These are phyloP conservation scores for Klebsormidium nitens DNA, from an alignment of 139 green algal species.

Conservation along the genomic window DNA sequence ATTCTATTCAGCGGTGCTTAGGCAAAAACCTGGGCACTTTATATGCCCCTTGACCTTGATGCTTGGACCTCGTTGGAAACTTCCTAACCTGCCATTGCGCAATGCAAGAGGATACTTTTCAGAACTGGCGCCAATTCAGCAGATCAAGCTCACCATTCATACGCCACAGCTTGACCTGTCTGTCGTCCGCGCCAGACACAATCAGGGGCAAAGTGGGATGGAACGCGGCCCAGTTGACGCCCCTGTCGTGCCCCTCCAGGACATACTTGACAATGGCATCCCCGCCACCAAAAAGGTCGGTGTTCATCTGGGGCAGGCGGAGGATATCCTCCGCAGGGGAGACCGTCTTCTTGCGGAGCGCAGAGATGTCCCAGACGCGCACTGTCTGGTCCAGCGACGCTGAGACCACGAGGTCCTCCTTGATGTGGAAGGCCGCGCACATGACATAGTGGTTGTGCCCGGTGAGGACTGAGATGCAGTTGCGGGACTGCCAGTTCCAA, in stretches of 20 bases:
- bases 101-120: too few species aligned
- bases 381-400: slow-evolving; percentile 95
- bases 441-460: slow-evolving; percentile 99
- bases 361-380: slow-evolving; percentile 96
- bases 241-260: slow-evolving; percentile 96
- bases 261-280: slow-evolving; percentile 99
- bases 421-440: slow-evolving; percentile 96
- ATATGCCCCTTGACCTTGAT: too few species aligned
- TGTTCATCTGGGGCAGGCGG: slow-evolving; percentile 77
- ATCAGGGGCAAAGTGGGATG: slow-evolving; percentile 96
- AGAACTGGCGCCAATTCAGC: too few species aligned
- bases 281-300: slow-evolving; percentile 94
- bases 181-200: slow-evolving; percentile 97
- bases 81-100: too few species aligned
- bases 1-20: too few species aligned
- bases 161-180: slow-evolving; percentile 98
- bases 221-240: slow-evolving; percentile 98
- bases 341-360: slow-evolving; percentile 91
- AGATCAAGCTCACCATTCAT: slow-evolving; percentile 72
- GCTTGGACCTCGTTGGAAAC: too few species aligned
- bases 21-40: too few species aligned
- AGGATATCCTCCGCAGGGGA: slow-evolving; percentile 79
- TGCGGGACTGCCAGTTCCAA: slow-evolving; percentile 98
- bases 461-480: slow-evolving; percentile 94
- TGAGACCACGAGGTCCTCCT: slow-evolving; percentile 88